Evolutionary conservation across 257 asterid genomes (phyloP), one percentile per base, ranked within the genome.

Genomic region (Solanum dulcamara): DNA sequence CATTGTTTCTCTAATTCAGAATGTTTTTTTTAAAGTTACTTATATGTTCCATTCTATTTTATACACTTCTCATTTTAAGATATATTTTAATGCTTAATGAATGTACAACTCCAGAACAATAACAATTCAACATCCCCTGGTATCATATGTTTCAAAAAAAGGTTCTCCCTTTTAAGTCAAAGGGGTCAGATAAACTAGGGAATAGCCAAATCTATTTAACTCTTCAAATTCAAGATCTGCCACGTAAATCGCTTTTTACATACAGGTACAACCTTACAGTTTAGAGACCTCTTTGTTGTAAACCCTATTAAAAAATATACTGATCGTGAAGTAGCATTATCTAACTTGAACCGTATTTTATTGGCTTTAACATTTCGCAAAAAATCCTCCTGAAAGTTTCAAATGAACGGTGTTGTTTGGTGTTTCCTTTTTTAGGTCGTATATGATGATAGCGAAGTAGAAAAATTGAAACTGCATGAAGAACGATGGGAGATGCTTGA

Each of bases 401-500:
- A 48, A 66, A 38, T 50, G 24, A 70, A 5, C 3, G 5, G 60
- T 32, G 50, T 57, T 53, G 28, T 7, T 35, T 85, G 26, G 82
- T 84, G 85, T 74, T 86, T 22, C 85, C 51, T 22, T 18, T 85
- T 83, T 86, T 88, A 93, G 95, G 82, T 93, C 81, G 2, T 67
- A 32, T 89, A 93, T 57, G 92, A 86, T 83, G 95, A 93, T 66
- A 84, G 86, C 62, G 91, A 86, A 40, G 81, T 66, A 59, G 93
- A 92, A 86, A 71, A 11, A 28, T 82, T 93, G 88, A 88, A 89
- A 77, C 91, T 93, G 33, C 66, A 40, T 80, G 74, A 67, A 85
- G 93, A 93, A 88, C 90, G 57, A 48, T 92, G 96, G 96, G 81
- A 89, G 81, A 59, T 72, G 40, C 37, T 83, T 64, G 70, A 35